phyloP scores from a whole-genome alignment of 148 eudicot genomes.

The Rhododendron henanense region DNA sequence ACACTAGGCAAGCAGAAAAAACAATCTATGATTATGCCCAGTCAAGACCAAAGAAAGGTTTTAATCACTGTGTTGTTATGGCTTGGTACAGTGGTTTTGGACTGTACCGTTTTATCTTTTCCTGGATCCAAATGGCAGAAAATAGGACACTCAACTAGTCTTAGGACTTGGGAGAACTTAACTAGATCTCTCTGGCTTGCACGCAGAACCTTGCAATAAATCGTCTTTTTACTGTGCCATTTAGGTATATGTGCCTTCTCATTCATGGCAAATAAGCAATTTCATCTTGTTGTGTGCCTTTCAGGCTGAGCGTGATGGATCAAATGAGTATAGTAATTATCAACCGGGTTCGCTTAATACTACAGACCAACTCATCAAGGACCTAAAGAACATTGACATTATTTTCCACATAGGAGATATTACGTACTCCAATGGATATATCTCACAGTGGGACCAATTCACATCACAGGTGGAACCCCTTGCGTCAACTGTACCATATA shows the following conservation, averaged over 20 bases:
- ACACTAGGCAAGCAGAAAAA: background rate
- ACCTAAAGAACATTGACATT: constrained; percentile 62
- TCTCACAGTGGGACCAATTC: constrained; percentile 96
- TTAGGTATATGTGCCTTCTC: background rate
- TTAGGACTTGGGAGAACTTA: background rate
- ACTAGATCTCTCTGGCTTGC: background rate
- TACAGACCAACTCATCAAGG: constrained; percentile 68
- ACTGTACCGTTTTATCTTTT: background rate
- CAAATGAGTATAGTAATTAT: constrained; percentile 75
- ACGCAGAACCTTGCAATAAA: background rate
- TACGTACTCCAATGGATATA: constrained; percentile 70
- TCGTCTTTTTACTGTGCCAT: background rate
- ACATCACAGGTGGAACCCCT: constrained; percentile 83
- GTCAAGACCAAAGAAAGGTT: background rate
- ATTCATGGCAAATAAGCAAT: background rate
- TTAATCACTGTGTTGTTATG: background rate
- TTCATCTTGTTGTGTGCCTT: background rate
- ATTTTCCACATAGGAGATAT: constrained; percentile 87
- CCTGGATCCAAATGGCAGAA: background rate
- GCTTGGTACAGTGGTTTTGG: background rate
- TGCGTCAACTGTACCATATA: constrained; percentile 74
- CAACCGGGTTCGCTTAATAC: constrained; percentile 84
- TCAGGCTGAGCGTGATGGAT: constrained; percentile 70
- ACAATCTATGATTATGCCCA: background rate
- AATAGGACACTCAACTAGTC: background rate